Base-by-base conservation (phyloP, 352 stramenopile genomes). In the Phytophthora citricola region DNA sequence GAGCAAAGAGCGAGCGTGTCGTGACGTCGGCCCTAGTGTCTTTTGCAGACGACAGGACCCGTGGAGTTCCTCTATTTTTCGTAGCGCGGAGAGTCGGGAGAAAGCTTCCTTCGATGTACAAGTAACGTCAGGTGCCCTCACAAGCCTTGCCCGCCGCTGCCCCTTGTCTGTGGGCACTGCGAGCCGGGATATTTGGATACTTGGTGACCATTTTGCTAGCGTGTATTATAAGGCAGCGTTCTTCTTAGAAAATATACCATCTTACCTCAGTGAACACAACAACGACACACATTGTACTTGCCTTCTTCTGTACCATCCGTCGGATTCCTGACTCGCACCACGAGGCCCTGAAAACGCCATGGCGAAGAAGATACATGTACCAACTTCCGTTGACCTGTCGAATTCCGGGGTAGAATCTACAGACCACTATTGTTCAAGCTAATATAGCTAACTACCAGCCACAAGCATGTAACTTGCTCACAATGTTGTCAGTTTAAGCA, bases 41-140 rank as follows among this genome's bases (percentile, higher is more conserved):
- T 64, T 65, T 58, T 67, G 61, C 47, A 63, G 68, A 57, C 55
- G 67, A 66, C 44, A 52, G 39, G 61, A 72, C 63, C 63, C 63
- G 58, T 58, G 58, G 48, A 58, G 54, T 70, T 78, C 71, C 68
- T 74, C 63, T 69, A 58, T 72, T 75, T 71, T 84, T 83, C 73
- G 63, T 84, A 72, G 71, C 62, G 60, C 67, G 67, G 67, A 70
- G 64, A 88, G 67, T 83, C 79, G 76, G 75, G 83, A 87, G 79
- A 87, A 85, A 85, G 79, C 71, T 87, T 85, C 79, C 79, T 87
- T 85, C 71, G 79, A 87, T 84, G 79, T 85, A 85, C 76, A 85
- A 85, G 79, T 85, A 82, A 79, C 79, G 72, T 83, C 75, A 70
- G 78, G 78, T 84, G 73, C 67, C 75, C 65, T 66, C 69, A 45